Evolutionary conservation across 257 asterid species (phyloP), one percentile per base, ranked within the genome.

Genomic region (Mentha longifolia): DNA sequence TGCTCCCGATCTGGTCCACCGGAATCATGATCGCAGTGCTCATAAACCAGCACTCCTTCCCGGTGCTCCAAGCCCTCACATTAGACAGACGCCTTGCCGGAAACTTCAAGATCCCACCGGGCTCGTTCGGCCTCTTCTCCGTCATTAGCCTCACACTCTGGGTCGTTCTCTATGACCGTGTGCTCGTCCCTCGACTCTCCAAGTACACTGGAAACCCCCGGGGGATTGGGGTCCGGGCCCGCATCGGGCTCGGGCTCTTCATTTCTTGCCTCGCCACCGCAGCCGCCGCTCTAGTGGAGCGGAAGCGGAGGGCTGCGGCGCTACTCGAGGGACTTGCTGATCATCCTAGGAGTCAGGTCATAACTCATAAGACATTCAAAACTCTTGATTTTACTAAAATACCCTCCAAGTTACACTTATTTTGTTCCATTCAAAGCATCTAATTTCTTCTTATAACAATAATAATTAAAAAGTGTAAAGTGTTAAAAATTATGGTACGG

Each of bases 1-100:
- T 91, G 42, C 66, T 91, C 2, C 97, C 97, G 13, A 81, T 87
- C 2, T 91, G 97, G 97, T 88, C 97, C 13, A 78, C 95, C 19
- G 75, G 92, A 61, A 84, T 91, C 65, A 79, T 85, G 62, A 85
- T 87, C 28, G 82, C 80, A 13, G 83, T 87, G 0, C 82, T 81
- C 54, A 75, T 87, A 9, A 87, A 81, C 81, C 96, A 88, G 42
- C 81, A 78, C 67, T 16, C 91, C 1, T 85, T 91, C 57, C 85
- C 88, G n/a, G 80, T 84, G 28, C 77, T 89, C 65, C 96, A 84
- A 61, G 97, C 97, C 57, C 42, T 1, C 28, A 84, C 91, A 7
- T 16, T 91, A 74, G 80, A 90, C 73, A 59, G 93, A 25, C 81
- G 81, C 35, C 35, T 86, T 22, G 30, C 14, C 6, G 81, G 82